These are phyloP conservation scores for Irpex lacteus DNA, from an alignment of 1,284 basidiomycete genomes.

Conservation along the genomic window DNA sequence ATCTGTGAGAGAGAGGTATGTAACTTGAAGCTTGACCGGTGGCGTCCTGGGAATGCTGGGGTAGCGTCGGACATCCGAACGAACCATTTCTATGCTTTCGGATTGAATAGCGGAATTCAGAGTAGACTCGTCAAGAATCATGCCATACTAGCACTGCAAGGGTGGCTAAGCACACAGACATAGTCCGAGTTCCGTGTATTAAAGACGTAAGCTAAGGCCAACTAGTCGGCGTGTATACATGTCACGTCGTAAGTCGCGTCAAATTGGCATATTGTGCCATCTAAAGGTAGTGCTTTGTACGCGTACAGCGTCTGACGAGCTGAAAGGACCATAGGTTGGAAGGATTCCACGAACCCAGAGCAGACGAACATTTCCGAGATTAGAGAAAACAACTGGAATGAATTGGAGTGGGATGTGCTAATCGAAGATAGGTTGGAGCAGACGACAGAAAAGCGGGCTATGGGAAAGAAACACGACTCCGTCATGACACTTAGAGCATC, in stretches of 20 bases:
- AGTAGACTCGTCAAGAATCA: background rate
- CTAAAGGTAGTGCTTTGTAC: background rate
- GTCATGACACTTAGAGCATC: slow-evolving; percentile 21
- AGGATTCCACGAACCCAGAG: slow-evolving; percentile 12
- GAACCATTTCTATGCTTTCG: background rate
- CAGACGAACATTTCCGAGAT: background rate
- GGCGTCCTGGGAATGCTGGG: background rate
- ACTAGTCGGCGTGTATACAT: slow-evolving; percentile 11
- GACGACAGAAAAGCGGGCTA: background rate
- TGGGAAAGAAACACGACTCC: background rate
- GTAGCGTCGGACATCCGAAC: background rate
- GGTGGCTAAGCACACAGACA: background rate
- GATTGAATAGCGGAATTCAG: background rate
- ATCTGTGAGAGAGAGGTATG: background rate
- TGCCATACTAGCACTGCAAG: background rate
- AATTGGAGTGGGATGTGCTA: background rate
- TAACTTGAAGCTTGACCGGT: background rate
- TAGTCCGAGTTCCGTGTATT: slow-evolving; percentile 19
- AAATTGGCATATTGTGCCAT: background rate
- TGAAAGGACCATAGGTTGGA: slow-evolving; percentile 14
- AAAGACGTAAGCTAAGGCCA: slow-evolving; percentile 19
- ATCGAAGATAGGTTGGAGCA: background rate
- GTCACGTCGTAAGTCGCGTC: slow-evolving; percentile 12
- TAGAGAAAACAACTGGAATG: background rate
- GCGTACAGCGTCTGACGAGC: slow-evolving; percentile 10